phyloP scores from a whole-genome alignment of 352 stramenopile genomes.

The Pythium phragmiticola region DNA sequence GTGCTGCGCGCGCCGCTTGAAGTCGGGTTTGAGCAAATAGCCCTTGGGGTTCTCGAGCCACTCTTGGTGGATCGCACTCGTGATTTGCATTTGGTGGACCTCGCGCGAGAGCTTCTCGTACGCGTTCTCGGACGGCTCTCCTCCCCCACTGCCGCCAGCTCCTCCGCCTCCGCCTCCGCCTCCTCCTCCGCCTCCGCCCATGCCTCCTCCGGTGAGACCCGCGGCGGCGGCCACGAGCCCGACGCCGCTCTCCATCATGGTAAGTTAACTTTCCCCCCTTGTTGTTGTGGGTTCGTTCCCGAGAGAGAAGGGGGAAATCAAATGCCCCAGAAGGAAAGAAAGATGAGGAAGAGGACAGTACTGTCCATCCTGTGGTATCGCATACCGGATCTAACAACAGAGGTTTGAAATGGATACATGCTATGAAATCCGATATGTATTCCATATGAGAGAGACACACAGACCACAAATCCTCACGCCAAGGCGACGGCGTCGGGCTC shows the following conservation, averaged over 20 bases:
- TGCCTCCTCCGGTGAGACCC: not conserved
- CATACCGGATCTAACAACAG: not conserved
- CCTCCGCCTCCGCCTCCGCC: slow-evolving; percentile 5
- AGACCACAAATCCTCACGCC: not conserved
- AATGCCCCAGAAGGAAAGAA: not conserved
- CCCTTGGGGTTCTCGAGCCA: slow-evolving; percentile 90
- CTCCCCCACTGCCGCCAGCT: slow-evolving; percentile 18
- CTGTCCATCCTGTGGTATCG: slow-evolving; percentile 3
- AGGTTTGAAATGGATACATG: slow-evolving; percentile 1
- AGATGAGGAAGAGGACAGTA: not conserved
- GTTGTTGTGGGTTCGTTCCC: slow-evolving; percentile 15
- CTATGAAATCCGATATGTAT: slow-evolving; percentile 4
- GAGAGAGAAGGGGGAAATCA: not conserved
- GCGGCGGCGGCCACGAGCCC: not conserved
- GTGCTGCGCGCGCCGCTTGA: slow-evolving; percentile 86
- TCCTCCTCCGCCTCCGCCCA: slow-evolving; percentile 1
- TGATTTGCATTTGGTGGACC: slow-evolving; percentile 89
- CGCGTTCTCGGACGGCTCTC: slow-evolving; percentile 61
- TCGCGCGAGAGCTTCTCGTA: slow-evolving; percentile 90
- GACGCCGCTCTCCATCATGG: slow-evolving; percentile 18
- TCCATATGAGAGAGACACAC: not conserved
- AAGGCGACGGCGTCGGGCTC: not conserved
- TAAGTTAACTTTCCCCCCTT: not conserved
- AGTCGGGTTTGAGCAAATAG: slow-evolving; percentile 86
- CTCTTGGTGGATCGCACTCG: slow-evolving; percentile 85